Base-by-base conservation (phyloP, 202 grass and related monocot genomes). In the Schoenoplectus tabernaemontani region DNA sequence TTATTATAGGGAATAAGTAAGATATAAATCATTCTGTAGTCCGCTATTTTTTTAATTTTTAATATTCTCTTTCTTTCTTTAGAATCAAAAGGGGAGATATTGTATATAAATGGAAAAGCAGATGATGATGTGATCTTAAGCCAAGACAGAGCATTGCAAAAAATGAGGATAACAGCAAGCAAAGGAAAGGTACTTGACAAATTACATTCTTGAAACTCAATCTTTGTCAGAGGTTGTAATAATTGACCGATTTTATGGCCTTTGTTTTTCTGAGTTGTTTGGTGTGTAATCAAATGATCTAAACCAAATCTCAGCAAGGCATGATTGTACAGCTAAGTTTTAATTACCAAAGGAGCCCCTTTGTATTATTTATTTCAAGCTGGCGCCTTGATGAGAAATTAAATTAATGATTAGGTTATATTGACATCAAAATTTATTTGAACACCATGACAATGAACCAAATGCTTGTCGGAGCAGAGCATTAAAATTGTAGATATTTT, bases 101-200 rank as follows among this genome's bases (percentile, higher is more conserved):
- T 97, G 72, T 87, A 78, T 80, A 90, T 97, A 77, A 89, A 84
- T 84, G 94, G 94, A 65, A 90, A 91, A 88, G 87, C 82, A 72
- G 91, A 93, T 84, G 84, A 90, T 77, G 94, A 88, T 64, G 84
- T 97, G 67, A n/a, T 89, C 62, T 83, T 81, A 87, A 91, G 85
- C 82, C 86, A 90, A 59, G 89, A 91, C 41, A 93, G 81, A 64
- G 86, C 84, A 44, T 54, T 93, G 69, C 50, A 71, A 51, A 83
- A 79, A 71, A 92, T 86, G 87, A 92, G 73, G 71, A 87, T 82
- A 78, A 85, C 41, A 4, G 68, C 82, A 41, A 64, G 63, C 0
- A 85, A 90, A 88, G 53, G 53, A 24, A 74, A 51, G 69, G 69
- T 74, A 74, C 69, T 74, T 53, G 6, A 53, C 41, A 71, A 47